Base-by-base conservation (phyloP, 2,329 filamentous ascomycete genomes). In the Coleophoma eucalyptorum region DNA sequence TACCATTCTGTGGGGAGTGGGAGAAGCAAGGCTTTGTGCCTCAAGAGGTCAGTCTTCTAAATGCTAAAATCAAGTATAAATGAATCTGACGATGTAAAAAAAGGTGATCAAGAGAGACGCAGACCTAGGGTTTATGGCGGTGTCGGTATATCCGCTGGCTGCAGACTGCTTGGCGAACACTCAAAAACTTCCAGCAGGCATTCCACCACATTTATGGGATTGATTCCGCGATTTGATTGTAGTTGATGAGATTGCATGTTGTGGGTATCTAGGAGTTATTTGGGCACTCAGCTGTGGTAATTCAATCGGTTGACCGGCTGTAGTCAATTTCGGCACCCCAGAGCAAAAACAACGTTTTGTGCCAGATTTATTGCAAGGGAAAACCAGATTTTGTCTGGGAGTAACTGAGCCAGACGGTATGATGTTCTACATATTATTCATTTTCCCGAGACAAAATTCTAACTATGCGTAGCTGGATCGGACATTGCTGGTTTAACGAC, bases 151-250 rank as follows among this genome's bases (percentile, higher is more conserved):
- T 41, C 50, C 50, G 12, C 32, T 44, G 20, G 19, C 46, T 2
- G 41, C 46, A 8, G 35, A 18, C 6, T 49, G 34, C 32, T 35
- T 52, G 1, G 44, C 18, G 15, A 16, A 35, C 21, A 50, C 44
- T 15, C 33, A 35, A 35, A 31, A 15, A 26, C 31, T 50, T 3
- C 46, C 47, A 1, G 43, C 47, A 7, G 43, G 32, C 15, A 46
- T 97, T 16, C 8, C 16, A 0, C 75, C 87, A 1, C 89, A 96
- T 71, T 85, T 92, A 69, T 97, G 92, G 92, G 92, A 97, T 72
- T 81, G 94, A 46, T 97, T 97, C 83, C 93, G 97, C 72, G 93
- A 97, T 79, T 80, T 97, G 81, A 78, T 97, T 43, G 67, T 96
- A 54, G 96, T 91, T 3, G 93, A 97, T 62, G 93, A 97, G 78